A percentile compares a stretch with the other conserved stretches of the same genome.
phyloP scores from a whole-genome alignment of 176 grass and related monocot species.

The Coix lacrymajobi region DNA sequence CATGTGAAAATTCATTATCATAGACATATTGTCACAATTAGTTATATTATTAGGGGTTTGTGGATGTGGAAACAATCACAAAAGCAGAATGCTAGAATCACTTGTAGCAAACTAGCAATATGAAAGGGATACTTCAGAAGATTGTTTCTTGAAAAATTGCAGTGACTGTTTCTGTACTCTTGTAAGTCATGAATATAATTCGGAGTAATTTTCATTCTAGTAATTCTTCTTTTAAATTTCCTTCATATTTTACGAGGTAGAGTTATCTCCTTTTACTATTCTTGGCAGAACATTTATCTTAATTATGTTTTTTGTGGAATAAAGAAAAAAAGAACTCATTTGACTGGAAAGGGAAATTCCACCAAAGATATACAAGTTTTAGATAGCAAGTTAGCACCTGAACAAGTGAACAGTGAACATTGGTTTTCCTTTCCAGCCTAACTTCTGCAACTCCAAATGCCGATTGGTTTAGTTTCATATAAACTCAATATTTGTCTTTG shows the following conservation, averaged over 20 bases:
- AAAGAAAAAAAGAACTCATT: background rate
- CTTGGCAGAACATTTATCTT: conserved; percentile 14
- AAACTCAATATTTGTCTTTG: background rate
- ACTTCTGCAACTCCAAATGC: background rate
- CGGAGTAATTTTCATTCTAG: background rate
- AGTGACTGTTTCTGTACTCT: background rate
- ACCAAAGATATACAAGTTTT: conserved; percentile 11
- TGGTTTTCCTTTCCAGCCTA: conserved; percentile 1
- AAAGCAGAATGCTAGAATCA: conserved; percentile 10
- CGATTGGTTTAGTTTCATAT: conserved; percentile 8
- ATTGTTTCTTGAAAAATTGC: background rate
- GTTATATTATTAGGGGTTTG: background rate
- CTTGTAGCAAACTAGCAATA: background rate
- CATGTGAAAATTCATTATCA: background rate
- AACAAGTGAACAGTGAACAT: conserved; percentile 26
- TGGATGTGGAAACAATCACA: conserved; percentile 1
- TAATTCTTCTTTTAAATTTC: background rate
- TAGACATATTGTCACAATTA: background rate
- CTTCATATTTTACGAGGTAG: background rate
- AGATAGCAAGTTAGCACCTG: conserved; percentile 25
- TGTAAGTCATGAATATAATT: background rate
- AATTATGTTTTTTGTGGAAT: conserved; percentile 26
- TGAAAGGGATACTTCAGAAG: background rate
- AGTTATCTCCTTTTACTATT: conserved; percentile 19
- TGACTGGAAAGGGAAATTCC: conserved; percentile 21